Base-by-base conservation (phyloP, 106 monocot species). In the Hemerocallis citrina region DNA sequence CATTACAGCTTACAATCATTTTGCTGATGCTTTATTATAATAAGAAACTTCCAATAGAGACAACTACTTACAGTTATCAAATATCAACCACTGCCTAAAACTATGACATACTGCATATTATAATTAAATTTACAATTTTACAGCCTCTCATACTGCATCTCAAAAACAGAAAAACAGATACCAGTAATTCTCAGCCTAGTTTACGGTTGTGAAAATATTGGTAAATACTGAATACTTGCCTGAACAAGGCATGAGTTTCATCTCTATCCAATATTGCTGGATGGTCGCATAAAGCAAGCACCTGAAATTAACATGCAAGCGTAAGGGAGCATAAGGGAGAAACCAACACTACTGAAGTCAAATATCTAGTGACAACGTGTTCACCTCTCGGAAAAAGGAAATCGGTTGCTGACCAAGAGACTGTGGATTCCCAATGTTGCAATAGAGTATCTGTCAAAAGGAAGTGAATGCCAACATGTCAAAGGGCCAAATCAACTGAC, bases 391-490 rank as follows among this genome's bases (percentile, higher is more conserved):
- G 78, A 96, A 93, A 66, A 85, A 93, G 55, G 93, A 85, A 61
- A 93, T 45, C 24, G 93, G 89, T 25, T 77, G 76, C 61, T 93
- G 93, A 70, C 89, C 88, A 74, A 93, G 85, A 32, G 88, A 85
- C 62, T 93, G 93, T 7, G 93, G 93, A 62, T 93, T 93, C 28
- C 93, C 93, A 65, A 93, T 93, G 63, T 93, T 93, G 72, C 93
- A 93, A 64, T 89, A 93, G 7, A 93, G 73, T 60, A 93, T 89
- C 93, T 89, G 72, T 24, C 29, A 68, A 27, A 73, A 43, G 30
- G 7, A 24, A 45, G 34, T 22, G 41, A 38, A n/a, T n/a, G n/a
- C n/a, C n/a, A n/a, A n/a, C n/a, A n/a, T n/a, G n/a, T n/a, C n/a
- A n/a, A n/a, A n/a, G n/a, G n/a, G n/a, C n/a, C n/a, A n/a, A n/a